Conservation (phyloP, 768 basidiomycete genomes). For the Holtermannia corniformis region DNA sequence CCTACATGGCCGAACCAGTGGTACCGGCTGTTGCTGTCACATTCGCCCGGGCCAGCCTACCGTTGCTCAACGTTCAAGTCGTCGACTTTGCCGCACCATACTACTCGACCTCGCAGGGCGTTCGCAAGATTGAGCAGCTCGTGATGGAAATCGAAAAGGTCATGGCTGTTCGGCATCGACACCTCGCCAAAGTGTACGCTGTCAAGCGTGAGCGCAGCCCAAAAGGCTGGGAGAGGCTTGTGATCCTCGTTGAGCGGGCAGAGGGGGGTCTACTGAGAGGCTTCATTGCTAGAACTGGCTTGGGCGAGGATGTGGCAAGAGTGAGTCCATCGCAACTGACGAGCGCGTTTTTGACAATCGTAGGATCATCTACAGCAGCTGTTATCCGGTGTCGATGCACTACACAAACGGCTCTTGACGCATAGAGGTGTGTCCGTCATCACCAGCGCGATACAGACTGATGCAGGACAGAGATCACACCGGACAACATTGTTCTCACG, state of each 20-base stretch:
- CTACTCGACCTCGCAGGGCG: constrained; percentile 29
- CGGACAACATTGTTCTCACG: constrained; percentile 25
- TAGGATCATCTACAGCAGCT: constrained; percentile 30
- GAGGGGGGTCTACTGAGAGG: constrained; percentile 16
- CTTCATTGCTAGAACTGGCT: constrained; percentile 24
- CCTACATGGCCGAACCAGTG: constrained; percentile 30
- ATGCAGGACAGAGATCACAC: constrained; percentile 13
- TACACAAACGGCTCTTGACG: constrained; percentile 21
- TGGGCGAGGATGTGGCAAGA: constrained; percentile 20
- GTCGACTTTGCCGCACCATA: constrained; percentile 32
- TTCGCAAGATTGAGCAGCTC: constrained; percentile 29
- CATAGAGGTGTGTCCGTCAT: constrained; percentile 25
- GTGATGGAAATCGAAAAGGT: constrained; percentile 21
- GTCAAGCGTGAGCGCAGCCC: constrained; percentile 29
- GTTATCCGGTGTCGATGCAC: constrained; percentile 23
- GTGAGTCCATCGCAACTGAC: constrained; percentile 6
- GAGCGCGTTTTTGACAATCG: background rate
- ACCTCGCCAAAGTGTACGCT: constrained; percentile 22
- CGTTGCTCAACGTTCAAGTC: constrained; percentile 22
- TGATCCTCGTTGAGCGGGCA: constrained; percentile 23
- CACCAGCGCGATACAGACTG: background rate
- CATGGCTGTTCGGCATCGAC: constrained; percentile 19
- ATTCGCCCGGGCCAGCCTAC: constrained; percentile 19
- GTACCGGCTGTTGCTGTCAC: constrained; percentile 3
- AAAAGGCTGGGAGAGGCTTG: constrained; percentile 32